Conservation (phyloP, 805 yeast species). For the Geotrichum ghanense region DNA sequence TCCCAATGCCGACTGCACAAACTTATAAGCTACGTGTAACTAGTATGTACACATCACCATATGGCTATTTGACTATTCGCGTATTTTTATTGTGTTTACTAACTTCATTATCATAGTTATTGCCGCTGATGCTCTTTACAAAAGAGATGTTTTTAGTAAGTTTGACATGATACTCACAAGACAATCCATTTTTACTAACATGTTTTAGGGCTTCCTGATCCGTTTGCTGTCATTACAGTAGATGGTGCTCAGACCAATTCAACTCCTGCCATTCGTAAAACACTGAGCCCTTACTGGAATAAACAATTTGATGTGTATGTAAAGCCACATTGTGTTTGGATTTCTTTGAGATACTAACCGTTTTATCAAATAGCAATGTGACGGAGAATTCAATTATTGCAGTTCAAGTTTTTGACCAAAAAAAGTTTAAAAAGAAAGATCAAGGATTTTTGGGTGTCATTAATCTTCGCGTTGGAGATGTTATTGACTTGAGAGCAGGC, state of each 20-base stretch:
- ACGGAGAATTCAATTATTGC: constrained; percentile 76
- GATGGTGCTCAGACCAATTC: constrained; percentile 95
- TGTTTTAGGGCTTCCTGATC: constrained; percentile 88
- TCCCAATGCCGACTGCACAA: not conserved
- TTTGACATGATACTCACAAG: too few relatives aligned
- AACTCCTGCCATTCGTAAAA: constrained; percentile 74
- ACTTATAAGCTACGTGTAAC: not conserved
- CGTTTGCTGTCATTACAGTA: constrained; percentile 94
- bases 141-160: constrained; percentile 71
- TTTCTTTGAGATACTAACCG: not conserved
- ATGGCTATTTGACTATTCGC: not conserved
- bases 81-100: not conserved
- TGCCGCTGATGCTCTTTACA: constrained; percentile 92
- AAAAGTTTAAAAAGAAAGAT: constrained; percentile 94
- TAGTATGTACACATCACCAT: not conserved
- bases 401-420: constrained; percentile 92
- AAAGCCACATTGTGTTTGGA: not conserved
- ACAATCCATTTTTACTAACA: constrained; percentile 2
- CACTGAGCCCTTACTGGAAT: constrained; percentile 96
- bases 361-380: constrained; percentile 28
- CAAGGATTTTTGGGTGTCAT: constrained; percentile 97
- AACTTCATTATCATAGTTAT: constrained; percentile 33
- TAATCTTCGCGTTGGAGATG: constrained; percentile 81
- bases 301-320: constrained; percentile 66
- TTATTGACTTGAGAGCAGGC: constrained; percentile 42